phyloP scores from a whole-genome alignment of 176 grass and related monocot genomes.

The Zizania latifolia region DNA sequence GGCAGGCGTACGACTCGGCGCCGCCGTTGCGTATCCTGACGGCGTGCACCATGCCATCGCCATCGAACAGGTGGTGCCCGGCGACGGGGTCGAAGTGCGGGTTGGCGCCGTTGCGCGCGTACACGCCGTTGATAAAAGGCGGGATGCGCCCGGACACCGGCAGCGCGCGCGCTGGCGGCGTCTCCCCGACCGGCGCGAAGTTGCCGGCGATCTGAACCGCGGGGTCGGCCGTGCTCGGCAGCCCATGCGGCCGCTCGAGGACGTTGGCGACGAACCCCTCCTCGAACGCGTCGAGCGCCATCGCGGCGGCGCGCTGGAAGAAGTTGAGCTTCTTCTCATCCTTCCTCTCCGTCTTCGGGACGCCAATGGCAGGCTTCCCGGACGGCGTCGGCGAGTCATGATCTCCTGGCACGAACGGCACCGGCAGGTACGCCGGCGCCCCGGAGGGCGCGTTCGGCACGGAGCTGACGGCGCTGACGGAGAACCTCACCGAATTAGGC shows the following conservation, averaged over 20 bases:
- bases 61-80: conserved; percentile 87
- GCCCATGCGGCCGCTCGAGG: conserved; percentile 54
- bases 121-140: conserved; percentile 60
- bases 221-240: conserved; percentile 60
- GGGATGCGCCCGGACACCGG: conserved; percentile 54
- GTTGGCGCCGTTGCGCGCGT: conserved; percentile 87
- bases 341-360: neutral
- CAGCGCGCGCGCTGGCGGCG: conserved; percentile 22
- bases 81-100: conserved; percentile 68
- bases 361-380: conserved; percentile 26
- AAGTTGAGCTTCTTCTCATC: conserved; percentile 23
- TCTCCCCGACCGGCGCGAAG: conserved; percentile 64
- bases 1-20: conserved; percentile 68
- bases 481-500: conserved; percentile 12
- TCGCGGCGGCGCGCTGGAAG: conserved; percentile 52
- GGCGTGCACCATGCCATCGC: conserved; percentile 88
- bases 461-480: conserved; percentile 27
- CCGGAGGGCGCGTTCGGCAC: neutral
- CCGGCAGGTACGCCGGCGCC: neutral
- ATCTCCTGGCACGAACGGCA: neutral
- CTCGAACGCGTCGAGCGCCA: conserved; percentile 56
- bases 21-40: conserved; percentile 49
- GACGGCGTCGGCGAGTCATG: neutral
- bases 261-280: conserved; percentile 50
- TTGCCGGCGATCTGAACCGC: conserved; percentile 75